phyloP scores from a whole-genome alignment of 306 rosid species.

The Trifolium fragiferum region DNA sequence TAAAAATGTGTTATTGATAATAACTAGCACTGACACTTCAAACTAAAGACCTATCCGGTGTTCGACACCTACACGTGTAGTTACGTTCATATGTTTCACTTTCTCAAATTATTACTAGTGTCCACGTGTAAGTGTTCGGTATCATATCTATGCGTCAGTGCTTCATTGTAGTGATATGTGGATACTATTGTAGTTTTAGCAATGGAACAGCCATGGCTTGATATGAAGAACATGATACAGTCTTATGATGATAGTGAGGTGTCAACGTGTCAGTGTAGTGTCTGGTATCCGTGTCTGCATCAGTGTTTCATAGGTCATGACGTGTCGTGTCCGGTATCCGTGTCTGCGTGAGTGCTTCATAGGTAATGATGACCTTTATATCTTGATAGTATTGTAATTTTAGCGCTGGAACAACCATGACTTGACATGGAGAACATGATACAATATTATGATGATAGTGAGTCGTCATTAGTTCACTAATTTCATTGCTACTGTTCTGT shows the following conservation, averaged over 20 bases:
- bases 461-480: conserved; percentile 6
- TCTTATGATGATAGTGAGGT: conserved; percentile 13
- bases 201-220: not conserved
- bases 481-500: conserved; percentile 12
- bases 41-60: too few species aligned
- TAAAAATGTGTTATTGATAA: not conserved
- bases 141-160: too few species aligned
- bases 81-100: not conserved
- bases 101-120: not conserved
- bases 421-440: conserved; percentile 7
- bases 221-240: conserved; percentile 2
- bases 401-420: not conserved
- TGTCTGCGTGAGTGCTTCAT: not conserved
- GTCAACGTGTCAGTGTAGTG: not conserved
- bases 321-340: not conserved
- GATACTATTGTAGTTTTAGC: too few species aligned
- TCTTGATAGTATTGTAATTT: too few species aligned
- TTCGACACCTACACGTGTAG: not conserved
- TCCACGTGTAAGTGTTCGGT: too few species aligned
- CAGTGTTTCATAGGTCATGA: not conserved
- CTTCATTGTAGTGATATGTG: too few species aligned
- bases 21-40: too few species aligned
- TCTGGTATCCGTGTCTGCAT: not conserved
- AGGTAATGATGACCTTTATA: too few species aligned
- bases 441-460: conserved; percentile 12